These are phyloP conservation scores for Punctularia strigosozonata DNA, from an alignment of 768 basidiomycete genomes.

Conservation along the genomic window DNA sequence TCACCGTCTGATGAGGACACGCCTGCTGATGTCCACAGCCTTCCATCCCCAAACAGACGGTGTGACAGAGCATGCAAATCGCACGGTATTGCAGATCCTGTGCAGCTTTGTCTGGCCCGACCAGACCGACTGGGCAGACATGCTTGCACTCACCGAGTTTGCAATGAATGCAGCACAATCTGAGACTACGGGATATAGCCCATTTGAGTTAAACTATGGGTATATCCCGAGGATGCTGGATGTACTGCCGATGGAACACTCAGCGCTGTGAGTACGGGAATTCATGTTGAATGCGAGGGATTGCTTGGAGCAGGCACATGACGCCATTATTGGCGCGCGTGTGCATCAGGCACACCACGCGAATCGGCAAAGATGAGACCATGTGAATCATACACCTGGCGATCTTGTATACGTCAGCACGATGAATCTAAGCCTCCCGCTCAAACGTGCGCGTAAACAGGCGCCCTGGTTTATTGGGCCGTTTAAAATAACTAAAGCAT, in stretches of 20 bases:
- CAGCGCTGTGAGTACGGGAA: slow-evolving; percentile 1
- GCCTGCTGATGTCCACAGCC: slow-evolving; percentile 19
- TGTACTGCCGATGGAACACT: too few relatives aligned
- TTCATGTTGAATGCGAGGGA: neutral
- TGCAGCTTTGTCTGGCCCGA: neutral
- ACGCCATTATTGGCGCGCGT: slow-evolving; percentile 7
- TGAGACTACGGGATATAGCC: neutral
- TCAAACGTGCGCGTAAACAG: slow-evolving; percentile 21
- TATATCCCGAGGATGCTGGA: neutral
- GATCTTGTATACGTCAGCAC: slow-evolving; percentile 24
- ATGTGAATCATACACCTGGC: slow-evolving; percentile 10
- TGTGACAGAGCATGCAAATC: slow-evolving; percentile 17
- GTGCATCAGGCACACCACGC: neutral
- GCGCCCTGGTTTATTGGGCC: slow-evolving; percentile 28
- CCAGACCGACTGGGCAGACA: slow-evolving; percentile 3
- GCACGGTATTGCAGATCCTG: slow-evolving; percentile 10
- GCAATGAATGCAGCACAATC: neutral
- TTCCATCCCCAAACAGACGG: slow-evolving; percentile 28
- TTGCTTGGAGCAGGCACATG: slow-evolving; percentile 5
- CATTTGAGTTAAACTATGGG: slow-evolving; percentile 2
- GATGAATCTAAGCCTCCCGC: slow-evolving; percentile 22
- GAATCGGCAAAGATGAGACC: slow-evolving; percentile 5
- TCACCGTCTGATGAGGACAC: slow-evolving; percentile 13
- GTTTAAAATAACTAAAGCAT: slow-evolving; percentile 14
- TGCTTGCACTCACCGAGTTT: slow-evolving; percentile 2